phyloP scores from a whole-genome alignment of 2,329 filamentous ascomycete species.

The Fusarium udum region DNA sequence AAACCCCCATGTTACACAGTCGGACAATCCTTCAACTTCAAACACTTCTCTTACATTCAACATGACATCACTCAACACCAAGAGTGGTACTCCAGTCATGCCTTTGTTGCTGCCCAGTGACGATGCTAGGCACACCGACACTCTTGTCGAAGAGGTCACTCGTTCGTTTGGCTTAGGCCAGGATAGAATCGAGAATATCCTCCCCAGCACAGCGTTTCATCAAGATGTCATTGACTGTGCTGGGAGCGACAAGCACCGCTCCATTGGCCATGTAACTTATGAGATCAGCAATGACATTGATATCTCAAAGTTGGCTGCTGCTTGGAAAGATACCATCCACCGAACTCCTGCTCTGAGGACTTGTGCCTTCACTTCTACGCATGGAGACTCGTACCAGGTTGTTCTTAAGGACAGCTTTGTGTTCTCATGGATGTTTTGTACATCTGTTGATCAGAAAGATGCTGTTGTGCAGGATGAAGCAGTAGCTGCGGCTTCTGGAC shows the following conservation, averaged over 20 bases:
- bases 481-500: background rate
- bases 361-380: background rate
- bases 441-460: background rate
- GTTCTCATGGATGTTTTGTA: constrained; percentile 7
- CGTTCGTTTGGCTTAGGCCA: background rate
- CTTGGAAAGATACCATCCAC: constrained; percentile 6
- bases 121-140: background rate
- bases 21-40: background rate
- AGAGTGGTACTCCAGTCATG: background rate
- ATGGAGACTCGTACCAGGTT: background rate
- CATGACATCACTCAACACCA: background rate
- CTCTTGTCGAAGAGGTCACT: background rate
- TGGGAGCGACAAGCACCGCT: background rate
- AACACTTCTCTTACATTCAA: background rate
- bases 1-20: too few relatives aligned
- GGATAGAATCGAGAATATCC: constrained; percentile 3
- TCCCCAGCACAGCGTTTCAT: background rate
- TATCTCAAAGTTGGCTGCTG: background rate
- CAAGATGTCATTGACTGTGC: constrained; percentile 2
- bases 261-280: background rate
- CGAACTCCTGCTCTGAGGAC: background rate
- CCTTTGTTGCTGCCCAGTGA: background rate
- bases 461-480: constrained; percentile 5
- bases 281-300: background rate
- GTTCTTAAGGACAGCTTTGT: constrained; percentile 1